Conservation (phyloP, 495 filamentous ascomycete species). For the Tirmania nivea region DNA sequence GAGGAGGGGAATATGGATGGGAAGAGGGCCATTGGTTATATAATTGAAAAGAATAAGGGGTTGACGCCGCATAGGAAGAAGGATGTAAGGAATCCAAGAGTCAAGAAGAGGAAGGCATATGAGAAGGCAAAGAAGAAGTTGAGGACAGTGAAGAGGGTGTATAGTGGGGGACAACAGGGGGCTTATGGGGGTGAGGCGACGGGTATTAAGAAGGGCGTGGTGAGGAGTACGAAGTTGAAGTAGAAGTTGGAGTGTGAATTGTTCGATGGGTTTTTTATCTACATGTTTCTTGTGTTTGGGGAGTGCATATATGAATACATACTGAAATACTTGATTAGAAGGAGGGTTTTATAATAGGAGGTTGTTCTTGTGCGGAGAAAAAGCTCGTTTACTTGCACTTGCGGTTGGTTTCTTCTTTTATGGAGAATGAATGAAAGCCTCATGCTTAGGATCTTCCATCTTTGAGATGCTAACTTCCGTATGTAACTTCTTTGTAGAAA, state of each 20-base stretch:
- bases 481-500: no score
- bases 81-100: constrained; percentile 77
- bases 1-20: constrained; percentile 39
- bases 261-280: no score
- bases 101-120: constrained; percentile 92
- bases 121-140: constrained; percentile 92
- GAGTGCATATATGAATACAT: no score
- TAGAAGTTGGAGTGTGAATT: background rate
- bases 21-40: constrained; percentile 72
- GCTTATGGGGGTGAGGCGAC: constrained; percentile 84
- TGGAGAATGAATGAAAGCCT: no score
- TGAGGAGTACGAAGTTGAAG: constrained; percentile 72
- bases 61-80: constrained; percentile 74
- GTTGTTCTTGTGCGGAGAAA: no score
- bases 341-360: no score
- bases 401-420: no score
- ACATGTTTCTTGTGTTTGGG: no score
- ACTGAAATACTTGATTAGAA: no score
- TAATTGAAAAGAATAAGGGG: constrained; percentile 94
- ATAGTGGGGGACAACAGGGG: constrained; percentile 65
- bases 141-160: constrained; percentile 55
- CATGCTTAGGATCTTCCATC: no score
- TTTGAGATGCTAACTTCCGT: no score
- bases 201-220: constrained; percentile 79
- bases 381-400: no score